A percentile compares a stretch with the other conserved stretches of the same genome.
phyloP scores from a whole-genome alignment of 257 asterid species.

The Nicotiana noctiflora region DNA sequence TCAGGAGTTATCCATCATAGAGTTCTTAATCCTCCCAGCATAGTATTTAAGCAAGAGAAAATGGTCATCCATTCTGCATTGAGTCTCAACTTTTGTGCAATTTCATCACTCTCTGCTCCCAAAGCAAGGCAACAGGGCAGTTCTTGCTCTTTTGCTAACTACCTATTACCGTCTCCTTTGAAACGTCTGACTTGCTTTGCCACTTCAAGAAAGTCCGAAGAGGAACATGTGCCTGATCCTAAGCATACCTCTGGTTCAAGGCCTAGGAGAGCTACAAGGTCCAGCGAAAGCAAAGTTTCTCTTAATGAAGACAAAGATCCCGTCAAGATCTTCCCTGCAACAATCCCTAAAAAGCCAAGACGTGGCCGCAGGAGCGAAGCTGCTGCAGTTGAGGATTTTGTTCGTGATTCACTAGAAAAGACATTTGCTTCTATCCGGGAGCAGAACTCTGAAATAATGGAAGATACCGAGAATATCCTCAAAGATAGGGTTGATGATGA shows the following conservation, averaged over 20 bases:
- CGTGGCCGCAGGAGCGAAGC: constrained; percentile 88
- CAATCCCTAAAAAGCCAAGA: constrained; percentile 66
- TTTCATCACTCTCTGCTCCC: constrained; percentile 20
- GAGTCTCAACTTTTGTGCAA: constrained; percentile 17
- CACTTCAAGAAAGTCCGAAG: constrained; percentile 27
- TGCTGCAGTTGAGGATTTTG: constrained; percentile 87
- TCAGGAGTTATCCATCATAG: neutral
- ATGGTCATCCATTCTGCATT: constrained; percentile 28
- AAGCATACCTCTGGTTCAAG: constrained; percentile 19
- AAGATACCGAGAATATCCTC: constrained; percentile 50
- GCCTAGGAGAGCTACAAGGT: constrained; percentile 22
- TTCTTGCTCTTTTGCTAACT: constrained; percentile 18
- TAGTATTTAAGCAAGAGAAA: neutral
- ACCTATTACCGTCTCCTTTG: constrained; percentile 10
- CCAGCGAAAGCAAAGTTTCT: constrained; percentile 19
- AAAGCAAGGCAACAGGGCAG: constrained; percentile 10
- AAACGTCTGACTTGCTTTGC: constrained; percentile 32
- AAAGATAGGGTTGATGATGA: constrained; percentile 42
- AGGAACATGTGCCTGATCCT: constrained; percentile 22
- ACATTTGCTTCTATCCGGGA: constrained; percentile 63
- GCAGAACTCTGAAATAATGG: constrained; percentile 56
- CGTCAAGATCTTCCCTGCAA: constrained; percentile 32
- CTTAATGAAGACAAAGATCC: constrained; percentile 26
- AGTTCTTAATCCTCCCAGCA: neutral
- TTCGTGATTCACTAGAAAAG: constrained; percentile 49